Conservation (phyloP, 305 asterid genomes). For the Fraxinus floribunda region DNA sequence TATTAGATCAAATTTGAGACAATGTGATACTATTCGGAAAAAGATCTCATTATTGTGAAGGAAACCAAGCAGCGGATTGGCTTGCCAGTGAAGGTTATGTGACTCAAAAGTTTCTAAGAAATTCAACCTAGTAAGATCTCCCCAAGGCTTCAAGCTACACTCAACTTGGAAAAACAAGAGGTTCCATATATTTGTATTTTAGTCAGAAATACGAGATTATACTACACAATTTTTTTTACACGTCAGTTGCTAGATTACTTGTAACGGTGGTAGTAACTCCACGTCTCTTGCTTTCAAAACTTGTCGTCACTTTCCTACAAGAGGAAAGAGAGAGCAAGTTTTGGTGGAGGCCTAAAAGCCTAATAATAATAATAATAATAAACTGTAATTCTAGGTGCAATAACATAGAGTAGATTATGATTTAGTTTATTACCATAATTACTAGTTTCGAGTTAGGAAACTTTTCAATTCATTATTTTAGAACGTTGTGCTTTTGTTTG, state of each 20-base stretch:
- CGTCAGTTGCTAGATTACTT: not conserved
- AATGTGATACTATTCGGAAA: not conserved
- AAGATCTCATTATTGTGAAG: not conserved
- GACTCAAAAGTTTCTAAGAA: not conserved
- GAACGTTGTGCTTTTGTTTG: not conserved
- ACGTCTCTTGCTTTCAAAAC: not conserved
- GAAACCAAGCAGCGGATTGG: not conserved
- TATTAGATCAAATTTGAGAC: not conserved
- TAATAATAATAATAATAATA: too few relatives aligned
- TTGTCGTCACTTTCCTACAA: too few relatives aligned
- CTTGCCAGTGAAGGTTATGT: not conserved
- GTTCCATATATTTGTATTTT: not conserved
- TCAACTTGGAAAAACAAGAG: not conserved
- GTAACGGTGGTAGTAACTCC: not conserved
- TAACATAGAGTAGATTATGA: not conserved
- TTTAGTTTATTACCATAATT: not conserved
- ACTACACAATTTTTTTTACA: not conserved
- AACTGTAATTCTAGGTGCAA: not conserved
- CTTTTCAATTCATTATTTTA: not conserved
- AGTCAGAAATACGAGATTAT: not conserved
- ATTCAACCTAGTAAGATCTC: not conserved
- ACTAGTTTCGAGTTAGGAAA: not conserved
- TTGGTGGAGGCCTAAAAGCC: not conserved
- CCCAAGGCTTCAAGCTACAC: not conserved
- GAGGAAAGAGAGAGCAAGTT: not conserved